These are phyloP conservation scores for Hypoxylon sp. DNA, from an alignment of 2,329 filamentous ascomycete species.

Conservation along the genomic window DNA sequence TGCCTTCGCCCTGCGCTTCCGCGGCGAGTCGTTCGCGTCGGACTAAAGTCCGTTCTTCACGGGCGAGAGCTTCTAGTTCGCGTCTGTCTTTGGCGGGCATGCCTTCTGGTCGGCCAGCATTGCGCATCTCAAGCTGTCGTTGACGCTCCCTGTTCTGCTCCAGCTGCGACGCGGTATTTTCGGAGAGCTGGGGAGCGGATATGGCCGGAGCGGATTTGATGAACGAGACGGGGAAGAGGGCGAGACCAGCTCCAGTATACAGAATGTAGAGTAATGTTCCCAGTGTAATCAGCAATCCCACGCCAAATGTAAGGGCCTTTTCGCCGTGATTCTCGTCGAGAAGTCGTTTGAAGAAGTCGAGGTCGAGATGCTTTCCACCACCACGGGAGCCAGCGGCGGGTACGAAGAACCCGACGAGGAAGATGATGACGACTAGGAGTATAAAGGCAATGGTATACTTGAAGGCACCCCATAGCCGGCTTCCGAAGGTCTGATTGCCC, in stretches of 20 bases:
- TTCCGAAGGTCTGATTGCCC: conserved; percentile 78
- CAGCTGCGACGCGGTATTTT: conserved; percentile 83
- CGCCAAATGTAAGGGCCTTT: conserved; percentile 88
- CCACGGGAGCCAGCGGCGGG: conserved; percentile 79
- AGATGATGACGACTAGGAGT: conserved; percentile 82
- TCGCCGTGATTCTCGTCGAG: conserved; percentile 91
- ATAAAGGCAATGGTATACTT: conserved; percentile 94
- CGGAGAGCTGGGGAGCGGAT: conserved; percentile 83
- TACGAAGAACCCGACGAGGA: conserved; percentile 94
- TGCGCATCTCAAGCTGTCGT: conserved; percentile 89
- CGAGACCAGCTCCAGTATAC: conserved; percentile 91
- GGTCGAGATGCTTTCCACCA: conserved; percentile 78
- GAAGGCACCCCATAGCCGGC: conserved; percentile 84
- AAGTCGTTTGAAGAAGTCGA: conserved; percentile 92
- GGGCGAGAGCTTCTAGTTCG: conserved; percentile 86
- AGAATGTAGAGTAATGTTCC: conserved; percentile 89
- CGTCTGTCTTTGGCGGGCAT: conserved; percentile 88
- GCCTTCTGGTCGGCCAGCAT: conserved; percentile 79
- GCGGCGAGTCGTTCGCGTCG: conserved; percentile 89
- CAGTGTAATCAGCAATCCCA: conserved; percentile 89
- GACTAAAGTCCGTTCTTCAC: conserved; percentile 93
- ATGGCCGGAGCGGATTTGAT: conserved; percentile 93
- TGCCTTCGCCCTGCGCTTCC: conserved; percentile 84
- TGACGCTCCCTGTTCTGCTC: conserved; percentile 93
- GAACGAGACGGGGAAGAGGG: conserved; percentile 87